Percentiles rank a stretch among this genome's conserved stretches.
These are phyloP conservation scores for Wickerhamomyces xylosicus DNA, from an alignment of 805 yeast species.

Conservation along the genomic window DNA sequence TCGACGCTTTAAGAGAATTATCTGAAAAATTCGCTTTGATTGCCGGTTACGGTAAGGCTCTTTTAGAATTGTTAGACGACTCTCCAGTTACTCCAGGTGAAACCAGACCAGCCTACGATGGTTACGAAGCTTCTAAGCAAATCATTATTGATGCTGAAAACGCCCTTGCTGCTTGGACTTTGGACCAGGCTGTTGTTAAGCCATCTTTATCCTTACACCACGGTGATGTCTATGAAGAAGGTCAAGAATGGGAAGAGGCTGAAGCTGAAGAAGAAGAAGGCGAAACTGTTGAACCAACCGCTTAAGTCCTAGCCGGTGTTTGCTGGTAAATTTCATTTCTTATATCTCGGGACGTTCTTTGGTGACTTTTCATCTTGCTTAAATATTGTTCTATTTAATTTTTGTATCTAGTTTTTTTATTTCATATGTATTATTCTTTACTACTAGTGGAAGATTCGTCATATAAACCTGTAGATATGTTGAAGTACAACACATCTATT, in stretches of 20 bases:
- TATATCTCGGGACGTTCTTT: no score
- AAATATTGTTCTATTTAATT: background rate
- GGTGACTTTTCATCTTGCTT: background rate
- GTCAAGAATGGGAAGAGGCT: slow-evolving; percentile 29
- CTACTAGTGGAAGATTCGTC: no score
- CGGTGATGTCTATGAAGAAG: slow-evolving; percentile 47
- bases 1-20: slow-evolving; percentile 89
- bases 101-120: slow-evolving; percentile 96
- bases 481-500: no score
- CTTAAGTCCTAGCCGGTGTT: background rate
- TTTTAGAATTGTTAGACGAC: slow-evolving; percentile 91
- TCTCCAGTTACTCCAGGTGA: slow-evolving; percentile 98
- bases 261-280: slow-evolving; percentile 26
- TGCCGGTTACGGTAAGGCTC: slow-evolving; percentile 98
- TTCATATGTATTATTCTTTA: slow-evolving; percentile 1
- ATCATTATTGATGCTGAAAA: slow-evolving; percentile 94
- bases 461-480: no score
- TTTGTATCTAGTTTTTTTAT: background rate
- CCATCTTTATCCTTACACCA: slow-evolving; percentile 85
- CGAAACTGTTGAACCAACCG: slow-evolving; percentile 10
- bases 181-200: slow-evolving; percentile 90
- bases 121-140: slow-evolving; percentile 96
- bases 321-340: no score
- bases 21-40: slow-evolving; percentile 93
- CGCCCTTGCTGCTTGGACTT: slow-evolving; percentile 93